These are phyloP conservation scores for Pharus latifolius DNA, from an alignment of 176 grass and related monocot species.

Conservation along the genomic window DNA sequence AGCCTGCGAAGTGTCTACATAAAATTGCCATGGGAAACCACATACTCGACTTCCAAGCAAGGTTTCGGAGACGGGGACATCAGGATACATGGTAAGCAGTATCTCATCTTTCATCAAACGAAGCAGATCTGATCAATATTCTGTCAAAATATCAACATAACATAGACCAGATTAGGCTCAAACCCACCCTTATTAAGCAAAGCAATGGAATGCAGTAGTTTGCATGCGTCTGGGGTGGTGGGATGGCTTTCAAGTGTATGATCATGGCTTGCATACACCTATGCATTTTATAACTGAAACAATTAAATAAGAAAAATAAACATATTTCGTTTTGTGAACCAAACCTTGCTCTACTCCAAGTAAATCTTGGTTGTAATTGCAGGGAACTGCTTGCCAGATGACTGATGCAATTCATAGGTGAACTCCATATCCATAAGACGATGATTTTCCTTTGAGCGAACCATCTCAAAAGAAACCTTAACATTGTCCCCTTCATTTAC, in stretches of 20 bases:
- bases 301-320: not conserved
- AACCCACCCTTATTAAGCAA: not conserved
- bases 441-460: conserved; percentile 87
- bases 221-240: not conserved
- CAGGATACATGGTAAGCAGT: not conserved
- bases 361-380: conserved; percentile 51
- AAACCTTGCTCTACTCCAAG: conserved; percentile 63
- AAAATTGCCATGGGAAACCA: not conserved
- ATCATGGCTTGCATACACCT: too few relatives aligned
- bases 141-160: not conserved
- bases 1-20: not conserved
- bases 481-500: conserved; percentile 70
- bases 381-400: conserved; percentile 57
- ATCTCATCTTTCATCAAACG: not conserved
- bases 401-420: conserved; percentile 61
- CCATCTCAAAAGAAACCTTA: conserved; percentile 72
- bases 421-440: conserved; percentile 89
- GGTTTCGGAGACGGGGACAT: not conserved
- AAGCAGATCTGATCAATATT: not conserved
- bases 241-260: not conserved
- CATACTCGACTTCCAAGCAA: not conserved
- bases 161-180: not conserved
- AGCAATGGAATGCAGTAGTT: not conserved
- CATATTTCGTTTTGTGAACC: not conserved
- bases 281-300: not conserved